Evolutionary conservation across 352 stramenopile genomes (phyloP).

Genomic region (Globisporangium nunn): DNA sequence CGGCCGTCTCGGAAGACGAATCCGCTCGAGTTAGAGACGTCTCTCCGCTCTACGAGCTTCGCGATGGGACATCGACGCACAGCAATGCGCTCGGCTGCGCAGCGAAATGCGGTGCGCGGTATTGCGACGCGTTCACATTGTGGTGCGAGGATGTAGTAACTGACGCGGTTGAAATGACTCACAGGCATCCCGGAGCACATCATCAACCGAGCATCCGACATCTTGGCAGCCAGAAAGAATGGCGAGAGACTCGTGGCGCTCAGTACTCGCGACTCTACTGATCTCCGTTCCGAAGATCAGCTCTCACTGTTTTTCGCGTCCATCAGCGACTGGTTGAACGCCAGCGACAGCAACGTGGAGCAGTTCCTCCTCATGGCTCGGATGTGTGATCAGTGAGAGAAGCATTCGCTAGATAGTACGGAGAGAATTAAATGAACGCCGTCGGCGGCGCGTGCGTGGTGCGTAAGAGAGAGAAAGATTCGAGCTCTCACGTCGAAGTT

Average conservation of each 20-base stretch:
- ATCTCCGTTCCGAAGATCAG: conserved; percentile 34
- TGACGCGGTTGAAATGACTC: background rate
- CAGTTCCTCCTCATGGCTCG: conserved; percentile 50
- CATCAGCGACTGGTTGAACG: conserved; percentile 41
- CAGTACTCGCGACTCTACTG: conserved; percentile 15
- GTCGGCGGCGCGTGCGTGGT: background rate
- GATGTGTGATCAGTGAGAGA: conserved; percentile 24
- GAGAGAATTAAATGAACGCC: conserved; percentile 3
- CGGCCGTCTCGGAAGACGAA: conserved; percentile 9
- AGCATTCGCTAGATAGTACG: conserved; percentile 12
- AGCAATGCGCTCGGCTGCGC: conserved; percentile 77
- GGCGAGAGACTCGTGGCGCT: conserved; percentile 17
- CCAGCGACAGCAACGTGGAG: conserved; percentile 28
- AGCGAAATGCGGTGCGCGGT: conserved; percentile 40
- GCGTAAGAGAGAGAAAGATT: background rate
- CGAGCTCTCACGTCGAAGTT: background rate
- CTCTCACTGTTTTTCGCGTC: conserved; percentile 38
- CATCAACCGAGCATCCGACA: conserved; percentile 35
- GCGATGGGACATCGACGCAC: conserved; percentile 43
- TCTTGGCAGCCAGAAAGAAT: conserved; percentile 28
- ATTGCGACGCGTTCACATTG: background rate
- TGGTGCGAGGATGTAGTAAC: background rate
- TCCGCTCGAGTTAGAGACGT: conserved; percentile 14
- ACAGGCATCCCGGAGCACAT: conserved; percentile 39
- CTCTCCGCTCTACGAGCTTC: conserved; percentile 55